These are phyloP conservation scores for Alternaria gaisen DNA, from an alignment of 2,329 filamentous ascomycete genomes.

Conservation along the genomic window DNA sequence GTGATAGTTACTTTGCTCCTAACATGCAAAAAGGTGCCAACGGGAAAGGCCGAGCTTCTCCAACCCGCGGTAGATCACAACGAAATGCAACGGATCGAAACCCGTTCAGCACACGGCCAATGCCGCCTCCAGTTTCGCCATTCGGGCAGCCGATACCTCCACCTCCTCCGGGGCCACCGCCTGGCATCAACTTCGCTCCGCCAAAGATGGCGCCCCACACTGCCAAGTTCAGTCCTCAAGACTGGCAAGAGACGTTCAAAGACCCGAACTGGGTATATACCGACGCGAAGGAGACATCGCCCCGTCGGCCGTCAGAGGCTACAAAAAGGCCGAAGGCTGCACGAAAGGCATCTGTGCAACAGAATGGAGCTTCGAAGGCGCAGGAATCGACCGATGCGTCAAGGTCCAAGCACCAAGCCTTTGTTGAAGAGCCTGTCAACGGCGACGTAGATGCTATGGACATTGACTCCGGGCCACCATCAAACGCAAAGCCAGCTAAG, in stretches of 20 bases:
- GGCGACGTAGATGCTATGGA: conserved; percentile 57
- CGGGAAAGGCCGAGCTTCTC: conserved; percentile 41
- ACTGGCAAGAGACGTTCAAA: conserved; percentile 56
- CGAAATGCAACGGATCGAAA: conserved; percentile 32
- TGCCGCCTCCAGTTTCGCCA: conserved; percentile 30
- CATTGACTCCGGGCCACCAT: conserved; percentile 53
- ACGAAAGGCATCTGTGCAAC: conserved; percentile 44
- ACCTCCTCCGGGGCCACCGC: conserved; percentile 41
- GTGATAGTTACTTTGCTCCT: conserved; percentile 55
- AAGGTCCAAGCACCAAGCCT: conserved; percentile 43
- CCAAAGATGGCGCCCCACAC: conserved; percentile 33
- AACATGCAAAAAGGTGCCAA: conserved; percentile 35
- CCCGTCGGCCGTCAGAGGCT: conserved; percentile 40
- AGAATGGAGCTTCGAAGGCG: conserved; percentile 41
- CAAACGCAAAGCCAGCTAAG: conserved; percentile 21
- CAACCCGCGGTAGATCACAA: conserved; percentile 42
- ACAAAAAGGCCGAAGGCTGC: conserved; percentile 38
- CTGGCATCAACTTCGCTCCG: conserved; percentile 35
- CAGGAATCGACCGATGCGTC: conserved; percentile 39
- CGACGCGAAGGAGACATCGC: conserved; percentile 42
- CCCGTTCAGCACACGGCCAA: conserved; percentile 26
- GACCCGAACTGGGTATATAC: conserved; percentile 52
- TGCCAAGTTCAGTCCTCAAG: conserved; percentile 53
- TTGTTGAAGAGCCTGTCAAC: conserved; percentile 37
- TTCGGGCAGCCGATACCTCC: conserved; percentile 41